These are phyloP conservation scores for Diaporthe batatas DNA, from an alignment of 2,329 filamentous ascomycete species.

Conservation along the genomic window DNA sequence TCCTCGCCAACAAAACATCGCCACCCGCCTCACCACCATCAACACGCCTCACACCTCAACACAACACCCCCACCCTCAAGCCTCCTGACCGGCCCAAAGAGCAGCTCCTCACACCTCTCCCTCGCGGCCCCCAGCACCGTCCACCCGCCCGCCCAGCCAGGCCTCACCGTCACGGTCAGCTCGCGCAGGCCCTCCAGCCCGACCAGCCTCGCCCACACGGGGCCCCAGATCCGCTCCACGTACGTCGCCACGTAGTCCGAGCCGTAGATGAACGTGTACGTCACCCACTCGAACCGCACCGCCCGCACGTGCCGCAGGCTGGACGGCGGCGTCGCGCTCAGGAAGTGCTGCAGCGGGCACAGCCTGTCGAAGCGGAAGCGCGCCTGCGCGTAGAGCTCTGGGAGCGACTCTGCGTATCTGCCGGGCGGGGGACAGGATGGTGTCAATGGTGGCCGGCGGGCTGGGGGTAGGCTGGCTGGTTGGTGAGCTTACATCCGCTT, in stretches of 20 bases:
- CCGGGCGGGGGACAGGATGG: no score
- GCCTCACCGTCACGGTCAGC: constrained; percentile 8
- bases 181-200: constrained; percentile 10
- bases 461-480: no score
- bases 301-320: neutral
- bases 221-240: constrained; percentile 16
- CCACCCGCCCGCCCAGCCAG: constrained; percentile 14
- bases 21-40: neutral
- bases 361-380: constrained; percentile 25
- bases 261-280: constrained; percentile 31
- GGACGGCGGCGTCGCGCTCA: neutral
- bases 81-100: constrained; percentile 17
- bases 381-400: constrained; percentile 21
- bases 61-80: constrained; percentile 6
- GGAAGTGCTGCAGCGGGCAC: constrained; percentile 32
- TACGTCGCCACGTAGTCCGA: constrained; percentile 24
- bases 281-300: constrained; percentile 28
- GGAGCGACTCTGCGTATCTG: constrained; percentile 6
- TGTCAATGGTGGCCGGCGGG: neutral
- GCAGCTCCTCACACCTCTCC: constrained; percentile 20
- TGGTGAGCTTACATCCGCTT: constrained; percentile 3
- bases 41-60: constrained; percentile 22
- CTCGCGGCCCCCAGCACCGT: constrained; percentile 21
- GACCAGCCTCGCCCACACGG: constrained; percentile 7
- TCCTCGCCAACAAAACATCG: no score